phyloP scores from a whole-genome alignment of 2,329 filamentous ascomycete species.

The Cytospora chrysosperma region DNA sequence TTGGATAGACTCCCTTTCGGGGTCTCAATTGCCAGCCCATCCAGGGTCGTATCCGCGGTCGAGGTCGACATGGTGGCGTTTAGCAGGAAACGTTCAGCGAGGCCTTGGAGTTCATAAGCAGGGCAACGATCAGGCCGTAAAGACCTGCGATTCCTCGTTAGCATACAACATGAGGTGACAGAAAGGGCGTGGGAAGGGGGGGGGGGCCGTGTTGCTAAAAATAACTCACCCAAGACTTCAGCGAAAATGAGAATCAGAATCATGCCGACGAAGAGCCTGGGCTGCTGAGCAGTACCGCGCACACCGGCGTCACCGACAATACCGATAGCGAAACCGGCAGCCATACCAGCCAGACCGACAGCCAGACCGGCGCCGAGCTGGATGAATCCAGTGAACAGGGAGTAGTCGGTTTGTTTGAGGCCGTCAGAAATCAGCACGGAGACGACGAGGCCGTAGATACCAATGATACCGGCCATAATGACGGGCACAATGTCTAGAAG shows the following conservation, averaged over 20 bases:
- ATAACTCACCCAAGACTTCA: conserved; percentile 82
- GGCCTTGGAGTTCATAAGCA: conserved; percentile 99
- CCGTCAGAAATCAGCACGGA: conserved; percentile 84
- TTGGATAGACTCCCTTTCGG: conserved; percentile 15
- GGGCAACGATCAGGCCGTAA: conserved; percentile 96
- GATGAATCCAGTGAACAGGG: conserved; percentile 81
- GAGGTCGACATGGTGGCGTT: conserved; percentile 29
- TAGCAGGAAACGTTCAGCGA: conserved; percentile 63
- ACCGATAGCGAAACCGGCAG: conserved; percentile 82
- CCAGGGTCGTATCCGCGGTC: conserved; percentile 23
- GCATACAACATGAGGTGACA: conserved; percentile 2
- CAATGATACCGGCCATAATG: conserved; percentile 99
- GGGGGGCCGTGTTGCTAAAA: neutral
- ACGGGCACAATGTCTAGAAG: conserved; percentile 91
- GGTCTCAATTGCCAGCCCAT: conserved; percentile 12
- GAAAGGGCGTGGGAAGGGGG: neutral
- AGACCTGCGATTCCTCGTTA: conserved; percentile 63
- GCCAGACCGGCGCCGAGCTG: conserved; percentile 81
- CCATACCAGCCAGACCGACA: conserved; percentile 79
- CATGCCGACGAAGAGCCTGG: conserved; percentile 92
- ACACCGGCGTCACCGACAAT: conserved; percentile 90
- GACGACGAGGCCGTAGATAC: conserved; percentile 93
- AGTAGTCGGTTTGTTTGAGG: conserved; percentile 63
- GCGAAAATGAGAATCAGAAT: conserved; percentile 99
- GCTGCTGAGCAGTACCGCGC: conserved; percentile 80